Evolutionary conservation across 2,329 filamentous ascomycete genomes (phyloP).

Genomic region (Nannizziopsis barbatae): DNA sequence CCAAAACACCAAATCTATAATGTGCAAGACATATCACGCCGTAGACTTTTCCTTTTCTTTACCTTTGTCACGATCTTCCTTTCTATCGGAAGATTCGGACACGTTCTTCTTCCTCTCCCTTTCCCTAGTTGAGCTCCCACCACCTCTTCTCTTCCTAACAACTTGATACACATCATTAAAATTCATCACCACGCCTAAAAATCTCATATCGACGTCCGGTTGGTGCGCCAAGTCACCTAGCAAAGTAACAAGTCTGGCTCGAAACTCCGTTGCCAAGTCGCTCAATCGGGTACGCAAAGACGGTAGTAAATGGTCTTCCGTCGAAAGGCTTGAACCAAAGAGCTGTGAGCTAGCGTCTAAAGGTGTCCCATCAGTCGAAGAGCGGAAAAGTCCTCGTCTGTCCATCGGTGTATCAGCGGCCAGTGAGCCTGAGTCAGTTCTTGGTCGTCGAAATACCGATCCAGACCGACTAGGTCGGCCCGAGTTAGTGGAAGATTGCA

Average conservation of each 20-base stretch:
- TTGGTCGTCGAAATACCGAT: constrained; percentile 16
- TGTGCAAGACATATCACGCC: background rate
- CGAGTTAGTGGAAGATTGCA: constrained; percentile 18
- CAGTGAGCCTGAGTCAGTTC: constrained; percentile 17
- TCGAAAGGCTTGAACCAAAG: constrained; percentile 3
- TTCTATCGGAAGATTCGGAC: constrained; percentile 27
- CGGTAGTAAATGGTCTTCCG: constrained; percentile 56
- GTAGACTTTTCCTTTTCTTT: constrained; percentile 13
- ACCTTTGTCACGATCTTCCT: constrained; percentile 21
- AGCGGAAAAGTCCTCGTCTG: background rate
- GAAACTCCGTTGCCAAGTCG: constrained; percentile 64
- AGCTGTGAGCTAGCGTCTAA: background rate
- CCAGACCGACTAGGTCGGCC: constrained; percentile 20
- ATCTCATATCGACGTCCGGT: constrained; percentile 87
- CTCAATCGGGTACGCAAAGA: constrained; percentile 62
- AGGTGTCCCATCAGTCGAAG: constrained; percentile 10
- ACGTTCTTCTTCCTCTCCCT: constrained; percentile 22
- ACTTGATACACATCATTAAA: constrained; percentile 95
- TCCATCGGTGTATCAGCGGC: constrained; percentile 16
- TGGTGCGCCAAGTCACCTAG: constrained; percentile 87
- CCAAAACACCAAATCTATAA: background rate
- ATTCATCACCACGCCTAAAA: constrained; percentile 95
- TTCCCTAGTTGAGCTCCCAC: constrained; percentile 26
- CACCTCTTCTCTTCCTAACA: constrained; percentile 46
- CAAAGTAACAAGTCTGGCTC: constrained; percentile 63